Base-by-base conservation (phyloP, 2,329 filamentous ascomycete genomes). In the Beauveria asiatica region DNA sequence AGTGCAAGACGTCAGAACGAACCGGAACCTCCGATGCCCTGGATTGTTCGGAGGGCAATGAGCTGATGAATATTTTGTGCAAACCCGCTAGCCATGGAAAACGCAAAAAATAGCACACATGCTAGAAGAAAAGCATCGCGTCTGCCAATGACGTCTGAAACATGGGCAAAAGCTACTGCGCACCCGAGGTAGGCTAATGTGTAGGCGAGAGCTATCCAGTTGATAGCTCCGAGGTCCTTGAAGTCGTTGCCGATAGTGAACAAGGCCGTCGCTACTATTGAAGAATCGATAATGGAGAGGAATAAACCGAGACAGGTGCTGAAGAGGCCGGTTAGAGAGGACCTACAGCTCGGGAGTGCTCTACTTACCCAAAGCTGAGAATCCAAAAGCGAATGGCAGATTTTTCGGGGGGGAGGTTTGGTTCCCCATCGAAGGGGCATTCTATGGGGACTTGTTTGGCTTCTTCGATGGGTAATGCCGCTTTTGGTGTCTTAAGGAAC, bases 261-360 rank as follows among this genome's bases (percentile, higher is more conserved):
- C 10, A 86, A 69, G 49, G 80, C 80, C 13, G 83, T 85, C 1
- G 83, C 81, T 1, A 86, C 79, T 42, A 86, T 84, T 3, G 82
- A 82, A 1, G 79, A 78, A 67, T 85, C 83, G n/a, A 84, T 68
- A 65, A 84, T 77, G 30, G 83, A 80, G 52, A 86, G 75, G 57
- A 84, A 82, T 1, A 85, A 74, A 3, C 82, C 82, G 6, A 79
- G 69, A 21, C 74, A 77, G 16, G 82, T 70, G 17, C 80, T 83
- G 17, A 13, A 44, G 5, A 27, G 37, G 9, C 44, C 7, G 41
- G 60, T 63, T 42, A 63, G 41, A 6, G n/a, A 21, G 13, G 16
- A 1, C 45, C 16, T 30, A n/a, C 42, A 30, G 2, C 42, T 25
- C 8, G 10, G 7, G 10, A 11, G 10, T 41, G 19, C 10, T 30